phyloP scores from a whole-genome alignment of 2,329 filamentous ascomycete genomes.

The Lecanicillium sp. region DNA sequence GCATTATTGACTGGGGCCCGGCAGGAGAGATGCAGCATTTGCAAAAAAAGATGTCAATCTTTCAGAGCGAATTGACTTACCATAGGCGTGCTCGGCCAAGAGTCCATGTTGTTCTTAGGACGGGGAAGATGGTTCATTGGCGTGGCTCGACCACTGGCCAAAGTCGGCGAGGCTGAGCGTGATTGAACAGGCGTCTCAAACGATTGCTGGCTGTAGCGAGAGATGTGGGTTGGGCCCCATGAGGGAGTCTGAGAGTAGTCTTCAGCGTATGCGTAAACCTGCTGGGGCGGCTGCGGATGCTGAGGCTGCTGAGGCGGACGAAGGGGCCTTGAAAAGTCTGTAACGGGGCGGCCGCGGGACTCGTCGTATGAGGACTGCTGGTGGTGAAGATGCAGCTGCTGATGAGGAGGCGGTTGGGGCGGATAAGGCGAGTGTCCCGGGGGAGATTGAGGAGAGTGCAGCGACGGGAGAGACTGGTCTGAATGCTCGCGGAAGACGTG shows the following conservation, averaged over 20 bases:
- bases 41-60: neutral
- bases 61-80: conserved; percentile 11
- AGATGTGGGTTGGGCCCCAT: conserved; percentile 9
- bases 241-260: conserved; percentile 14
- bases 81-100: conserved; percentile 18
- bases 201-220: conserved; percentile 12
- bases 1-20: neutral
- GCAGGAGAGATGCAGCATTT: neutral
- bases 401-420: conserved; percentile 10
- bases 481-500: conserved; percentile 6
- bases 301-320: conserved; percentile 10
- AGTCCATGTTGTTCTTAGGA: conserved; percentile 14
- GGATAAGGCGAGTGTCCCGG: conserved; percentile 3
- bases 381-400: conserved; percentile 17
- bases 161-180: conserved; percentile 20
- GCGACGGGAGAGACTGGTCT: neutral
- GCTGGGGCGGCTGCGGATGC: conserved; percentile 9
- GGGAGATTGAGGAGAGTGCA: conserved; percentile 1
- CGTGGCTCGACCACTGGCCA: conserved; percentile 19
- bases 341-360: conserved; percentile 18
- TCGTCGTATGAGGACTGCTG: conserved; percentile 19
- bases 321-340: conserved; percentile 15
- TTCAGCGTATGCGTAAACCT: conserved; percentile 12
- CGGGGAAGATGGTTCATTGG: conserved; percentile 13
- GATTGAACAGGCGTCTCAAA: conserved; percentile 12